Evolutionary conservation across 768 basidiomycete species (phyloP).

Genomic region (Mrakia frigida): DNA sequence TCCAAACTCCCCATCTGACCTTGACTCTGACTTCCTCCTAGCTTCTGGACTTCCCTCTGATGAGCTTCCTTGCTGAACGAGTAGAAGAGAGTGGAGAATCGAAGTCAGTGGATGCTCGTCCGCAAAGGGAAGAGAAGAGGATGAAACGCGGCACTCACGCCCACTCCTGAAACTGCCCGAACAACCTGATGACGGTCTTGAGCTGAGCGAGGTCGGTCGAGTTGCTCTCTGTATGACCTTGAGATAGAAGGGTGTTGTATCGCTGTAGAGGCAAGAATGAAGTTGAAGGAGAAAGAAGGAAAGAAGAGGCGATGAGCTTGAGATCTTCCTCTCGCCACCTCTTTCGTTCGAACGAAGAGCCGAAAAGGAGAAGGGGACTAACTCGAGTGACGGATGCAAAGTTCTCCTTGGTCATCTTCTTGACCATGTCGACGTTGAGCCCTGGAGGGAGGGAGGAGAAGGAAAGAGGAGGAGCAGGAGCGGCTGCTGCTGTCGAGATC

Average conservation of each 20-base stretch:
- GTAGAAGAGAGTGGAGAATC: background rate
- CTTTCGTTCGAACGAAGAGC: background rate
- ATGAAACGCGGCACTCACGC: background rate
- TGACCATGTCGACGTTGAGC: background rate
- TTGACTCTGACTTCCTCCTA: no score
- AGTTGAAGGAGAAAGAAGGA: background rate
- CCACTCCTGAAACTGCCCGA: conserved; percentile 36
- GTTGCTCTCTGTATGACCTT: conserved; percentile 50
- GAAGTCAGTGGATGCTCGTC: background rate
- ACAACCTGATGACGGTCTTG: conserved; percentile 45
- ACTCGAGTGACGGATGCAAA: background rate
- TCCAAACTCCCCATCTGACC: no score
- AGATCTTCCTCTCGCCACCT: background rate
- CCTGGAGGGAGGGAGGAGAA: conserved; percentile 1
- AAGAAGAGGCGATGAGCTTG: background rate
- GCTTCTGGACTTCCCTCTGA: no score
- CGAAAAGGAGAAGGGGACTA: background rate
- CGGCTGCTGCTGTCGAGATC: background rate
- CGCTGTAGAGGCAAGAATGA: conserved; percentile 43
- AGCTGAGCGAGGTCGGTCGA: conserved; percentile 50
- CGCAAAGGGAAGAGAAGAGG: background rate
- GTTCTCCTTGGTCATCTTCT: conserved; percentile 1
- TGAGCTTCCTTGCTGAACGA: background rate
- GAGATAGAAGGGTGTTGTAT: conserved; percentile 47
- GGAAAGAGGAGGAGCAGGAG: background rate